Evolutionary conservation across 768 basidiomycete species (phyloP).

Genomic region (Boletus vinaceobasis): DNA sequence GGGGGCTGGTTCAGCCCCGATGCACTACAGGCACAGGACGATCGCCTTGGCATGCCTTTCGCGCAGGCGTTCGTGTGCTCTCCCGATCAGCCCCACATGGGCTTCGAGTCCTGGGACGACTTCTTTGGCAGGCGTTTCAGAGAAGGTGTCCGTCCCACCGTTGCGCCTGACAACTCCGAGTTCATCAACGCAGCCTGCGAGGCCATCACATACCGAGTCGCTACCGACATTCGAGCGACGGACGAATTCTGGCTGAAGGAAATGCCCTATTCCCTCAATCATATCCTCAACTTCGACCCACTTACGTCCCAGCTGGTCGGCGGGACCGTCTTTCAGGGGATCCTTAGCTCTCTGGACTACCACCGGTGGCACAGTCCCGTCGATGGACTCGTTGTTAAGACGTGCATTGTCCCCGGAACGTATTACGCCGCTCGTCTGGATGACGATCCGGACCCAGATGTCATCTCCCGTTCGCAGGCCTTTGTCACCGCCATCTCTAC

Average conservation of each 20-base stretch:
- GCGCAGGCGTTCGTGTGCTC: conserved; percentile 39
- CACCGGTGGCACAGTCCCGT: conserved; percentile 54
- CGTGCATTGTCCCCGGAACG: conserved; percentile 46
- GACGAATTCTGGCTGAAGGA: conserved; percentile 63
- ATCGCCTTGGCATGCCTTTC: conserved; percentile 28
- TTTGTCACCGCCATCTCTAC: conserved; percentile 51
- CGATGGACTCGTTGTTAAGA: conserved; percentile 39
- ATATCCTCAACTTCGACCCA: conserved; percentile 48
- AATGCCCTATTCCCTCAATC: conserved; percentile 52
- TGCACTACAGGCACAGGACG: conserved; percentile 21
- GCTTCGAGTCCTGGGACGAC: conserved; percentile 50
- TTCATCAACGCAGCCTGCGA: conserved; percentile 54
- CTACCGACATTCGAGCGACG: conserved; percentile 29
- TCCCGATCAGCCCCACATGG: conserved; percentile 37
- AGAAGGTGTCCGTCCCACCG: conserved; percentile 38
- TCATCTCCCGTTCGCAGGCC: background rate
- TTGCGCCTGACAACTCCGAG: conserved; percentile 17
- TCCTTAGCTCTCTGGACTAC: conserved; percentile 40
- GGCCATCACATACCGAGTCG: conserved; percentile 44
- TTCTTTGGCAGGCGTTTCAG: conserved; percentile 44
- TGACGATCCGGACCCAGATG: conserved; percentile 26
- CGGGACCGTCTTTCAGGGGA: conserved; percentile 54
- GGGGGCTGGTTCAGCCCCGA: conserved; percentile 49
- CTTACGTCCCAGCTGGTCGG: conserved; percentile 42
- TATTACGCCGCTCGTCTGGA: conserved; percentile 43